Base-by-base conservation (phyloP, 2,329 filamentous ascomycete species). In the Colletotrichum noveboracense region DNA sequence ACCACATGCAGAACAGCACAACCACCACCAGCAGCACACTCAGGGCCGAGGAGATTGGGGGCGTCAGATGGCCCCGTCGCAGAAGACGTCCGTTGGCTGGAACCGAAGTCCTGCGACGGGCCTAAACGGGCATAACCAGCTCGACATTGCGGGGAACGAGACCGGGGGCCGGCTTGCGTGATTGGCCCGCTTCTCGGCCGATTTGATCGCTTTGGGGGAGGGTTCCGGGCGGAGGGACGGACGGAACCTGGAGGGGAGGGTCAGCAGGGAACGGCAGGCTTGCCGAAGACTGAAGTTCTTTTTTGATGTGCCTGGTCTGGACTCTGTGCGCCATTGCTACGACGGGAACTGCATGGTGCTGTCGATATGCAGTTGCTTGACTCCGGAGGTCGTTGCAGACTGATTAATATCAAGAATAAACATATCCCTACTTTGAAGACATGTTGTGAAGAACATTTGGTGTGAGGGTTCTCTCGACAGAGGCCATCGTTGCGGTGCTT, bases 151-250 rank as follows among this genome's bases (percentile, higher is more conserved):
- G 34, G 70, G 62, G 65, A 69, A 30, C 14, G n/a, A 16, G 30
- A 12, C 30, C 24, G 16, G 34, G 43, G 52, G 18, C 66, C 14
- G 32, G 12, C 21, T 43, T 14, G 58, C 48, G 18, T 55, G 43
- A 72, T 75, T 72, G 69, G 69, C 24, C 62, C 38, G 69, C 26
- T 30, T 56, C 72, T 66, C 72, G 72, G 72, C 69, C 69, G 68
- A 62, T 43, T 66, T 38, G 48, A 16, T 72, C 69, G 55, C 55
- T 62, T 72, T 67, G 6, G 69, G 69, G 32, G 18, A 30, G 30
- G 34, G 21, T 30, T 38, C 61, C 62, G 68, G 61, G 24, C 62
- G 21, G 9, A 13, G 43, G 43, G n/a, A 52, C 43, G 43, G 43
- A 52, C 18, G 38, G 14, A 36, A 36, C 34, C 34, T 36, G 13